These are phyloP conservation scores for Lentinula boryana DNA, from an alignment of 768 basidiomycete species.

Conservation along the genomic window DNA sequence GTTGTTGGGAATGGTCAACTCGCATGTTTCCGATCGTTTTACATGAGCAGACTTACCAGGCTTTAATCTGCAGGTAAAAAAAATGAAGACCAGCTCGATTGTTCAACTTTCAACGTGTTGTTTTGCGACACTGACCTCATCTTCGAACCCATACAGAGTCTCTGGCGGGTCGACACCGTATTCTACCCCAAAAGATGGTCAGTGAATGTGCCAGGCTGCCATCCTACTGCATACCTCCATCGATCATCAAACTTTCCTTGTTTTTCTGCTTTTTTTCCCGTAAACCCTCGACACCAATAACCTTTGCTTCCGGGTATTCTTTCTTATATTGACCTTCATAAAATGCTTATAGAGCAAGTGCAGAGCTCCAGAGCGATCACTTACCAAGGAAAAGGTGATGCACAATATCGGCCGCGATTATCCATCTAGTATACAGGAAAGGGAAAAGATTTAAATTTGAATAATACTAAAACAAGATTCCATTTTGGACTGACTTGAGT, in stretches of 20 bases:
- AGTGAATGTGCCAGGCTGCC: neutral
- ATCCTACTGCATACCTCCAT: constrained; percentile 48
- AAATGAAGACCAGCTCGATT: neutral
- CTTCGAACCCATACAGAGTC: constrained; percentile 75
- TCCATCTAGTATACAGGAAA: constrained; percentile 32
- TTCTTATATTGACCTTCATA: constrained; percentile 52
- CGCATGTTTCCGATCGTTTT: neutral
- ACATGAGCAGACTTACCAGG: constrained; percentile 30
- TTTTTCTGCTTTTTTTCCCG: constrained; percentile 43
- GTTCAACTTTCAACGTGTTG: neutral
- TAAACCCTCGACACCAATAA: constrained; percentile 61
- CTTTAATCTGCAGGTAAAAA: constrained; percentile 33
- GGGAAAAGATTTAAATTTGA: too few relatives aligned
- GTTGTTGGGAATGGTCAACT: neutral
- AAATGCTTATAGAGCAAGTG: constrained; percentile 17
- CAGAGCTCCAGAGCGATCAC: constrained; percentile 8
- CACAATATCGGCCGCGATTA: constrained; percentile 50
- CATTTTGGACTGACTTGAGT: constrained; percentile 44
- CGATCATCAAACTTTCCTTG: constrained; percentile 48
- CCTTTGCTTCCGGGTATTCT: constrained; percentile 64
- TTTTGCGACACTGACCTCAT: constrained; percentile 34
- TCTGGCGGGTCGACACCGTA: constrained; percentile 60
- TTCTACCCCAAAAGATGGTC: constrained; percentile 20
- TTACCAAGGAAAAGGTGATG: constrained; percentile 57
- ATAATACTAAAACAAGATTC: neutral